A percentile compares a stretch with the other conserved stretches of the same genome.
phyloP scores from a whole-genome alignment of 352 stramenopile genomes.

The Globisporangium parvum region DNA sequence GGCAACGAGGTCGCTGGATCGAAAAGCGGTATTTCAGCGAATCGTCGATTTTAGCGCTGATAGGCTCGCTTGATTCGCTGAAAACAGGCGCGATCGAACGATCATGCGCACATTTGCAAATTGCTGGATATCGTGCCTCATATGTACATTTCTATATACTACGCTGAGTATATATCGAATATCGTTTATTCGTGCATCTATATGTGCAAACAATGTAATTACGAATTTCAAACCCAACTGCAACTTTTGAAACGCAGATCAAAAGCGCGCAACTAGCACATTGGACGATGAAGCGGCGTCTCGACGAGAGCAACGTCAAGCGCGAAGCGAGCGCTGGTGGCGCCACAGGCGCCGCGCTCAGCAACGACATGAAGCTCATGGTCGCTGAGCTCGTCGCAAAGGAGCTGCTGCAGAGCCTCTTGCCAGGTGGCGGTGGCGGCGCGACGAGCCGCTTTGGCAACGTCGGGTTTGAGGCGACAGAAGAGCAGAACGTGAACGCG shows the following conservation, averaged over 20 bases:
- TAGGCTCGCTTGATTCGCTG: not conserved
- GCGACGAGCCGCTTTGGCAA: conserved; percentile 44
- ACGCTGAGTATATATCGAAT: not conserved
- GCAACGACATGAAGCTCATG: conserved; percentile 32
- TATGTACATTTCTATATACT: not conserved
- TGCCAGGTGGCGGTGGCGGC: not conserved
- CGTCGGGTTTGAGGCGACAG: conserved; percentile 38
- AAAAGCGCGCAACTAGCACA: not conserved
- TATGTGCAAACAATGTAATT: not conserved
- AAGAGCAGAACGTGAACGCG: conserved; percentile 52
- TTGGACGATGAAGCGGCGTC: conserved; percentile 32
- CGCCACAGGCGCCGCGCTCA: not conserved
- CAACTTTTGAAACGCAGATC: not conserved
- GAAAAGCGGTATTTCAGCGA: conserved; percentile 1
- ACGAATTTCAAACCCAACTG: not conserved
- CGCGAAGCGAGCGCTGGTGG: conserved; percentile 3
- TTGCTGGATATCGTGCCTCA: conserved; percentile 2
- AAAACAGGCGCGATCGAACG: not conserved
- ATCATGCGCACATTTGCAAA: not conserved
- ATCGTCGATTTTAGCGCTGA: not conserved
- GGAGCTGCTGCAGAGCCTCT: conserved; percentile 19
- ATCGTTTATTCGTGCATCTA: not conserved
- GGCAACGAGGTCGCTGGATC: not conserved
- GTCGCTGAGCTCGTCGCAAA: conserved; percentile 33
- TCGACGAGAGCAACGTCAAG: conserved; percentile 19